phyloP scores from a whole-genome alignment of 805 yeast genomes.

The Myxozyma sirexii region DNA sequence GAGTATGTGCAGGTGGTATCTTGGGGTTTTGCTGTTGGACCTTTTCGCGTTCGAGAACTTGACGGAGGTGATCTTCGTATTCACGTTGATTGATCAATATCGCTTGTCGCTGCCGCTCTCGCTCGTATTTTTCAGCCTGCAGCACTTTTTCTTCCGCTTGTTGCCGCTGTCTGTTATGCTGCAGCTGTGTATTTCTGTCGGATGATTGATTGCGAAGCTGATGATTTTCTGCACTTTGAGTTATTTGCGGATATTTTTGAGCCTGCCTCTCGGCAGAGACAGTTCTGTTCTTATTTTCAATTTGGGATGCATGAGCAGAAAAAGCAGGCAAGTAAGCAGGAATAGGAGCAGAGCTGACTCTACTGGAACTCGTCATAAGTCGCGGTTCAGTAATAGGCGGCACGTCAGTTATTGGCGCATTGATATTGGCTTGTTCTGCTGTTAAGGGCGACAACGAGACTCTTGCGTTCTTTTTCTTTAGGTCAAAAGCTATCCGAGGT shows the following conservation, averaged over 20 bases:
- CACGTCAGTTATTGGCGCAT: background rate
- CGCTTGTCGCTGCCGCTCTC: background rate
- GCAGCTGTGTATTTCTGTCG: too few relatives aligned
- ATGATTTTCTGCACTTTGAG: too few relatives aligned
- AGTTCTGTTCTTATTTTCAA: background rate
- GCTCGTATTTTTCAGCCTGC: background rate
- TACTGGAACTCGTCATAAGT: background rate
- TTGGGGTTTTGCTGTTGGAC: background rate
- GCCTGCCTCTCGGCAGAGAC: too few relatives aligned
- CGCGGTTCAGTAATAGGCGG: background rate
- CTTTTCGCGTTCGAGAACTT: conserved; percentile 3
- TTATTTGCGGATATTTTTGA: too few relatives aligned
- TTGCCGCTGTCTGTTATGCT: too few relatives aligned
- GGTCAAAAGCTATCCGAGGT: background rate
- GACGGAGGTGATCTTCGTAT: conserved; percentile 1
- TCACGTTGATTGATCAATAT: background rate
- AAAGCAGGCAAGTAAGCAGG: background rate
- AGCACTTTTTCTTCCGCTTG: too few relatives aligned
- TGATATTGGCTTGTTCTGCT: background rate
- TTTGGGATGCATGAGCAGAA: background rate
- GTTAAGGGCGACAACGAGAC: background rate
- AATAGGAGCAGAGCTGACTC: background rate
- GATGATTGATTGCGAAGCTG: too few relatives aligned
- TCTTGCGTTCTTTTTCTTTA: background rate
- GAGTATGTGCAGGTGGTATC: too few relatives aligned